Conservation (phyloP, 176 grass and related monocot genomes). For the Oropetium thomaeum region DNA sequence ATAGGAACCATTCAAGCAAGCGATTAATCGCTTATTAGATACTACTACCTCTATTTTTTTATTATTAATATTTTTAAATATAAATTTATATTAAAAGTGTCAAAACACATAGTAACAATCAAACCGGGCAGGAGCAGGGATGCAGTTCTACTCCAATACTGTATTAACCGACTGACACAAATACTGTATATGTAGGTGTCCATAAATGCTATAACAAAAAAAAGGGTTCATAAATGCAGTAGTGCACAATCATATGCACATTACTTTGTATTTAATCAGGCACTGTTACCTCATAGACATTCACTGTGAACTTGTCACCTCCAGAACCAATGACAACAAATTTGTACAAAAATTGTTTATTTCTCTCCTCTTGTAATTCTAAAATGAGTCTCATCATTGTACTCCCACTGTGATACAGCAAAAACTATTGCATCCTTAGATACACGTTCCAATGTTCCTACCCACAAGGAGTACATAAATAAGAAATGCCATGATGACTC, state of each 20-base stretch:
- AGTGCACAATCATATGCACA: background rate
- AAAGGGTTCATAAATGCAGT: background rate
- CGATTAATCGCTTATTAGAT: background rate
- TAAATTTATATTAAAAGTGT: no score
- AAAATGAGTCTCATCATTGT: background rate
- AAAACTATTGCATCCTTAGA: constrained; percentile 6
- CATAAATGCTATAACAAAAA: no score
- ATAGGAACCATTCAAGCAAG: background rate
- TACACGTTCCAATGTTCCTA: background rate
- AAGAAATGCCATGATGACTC: background rate
- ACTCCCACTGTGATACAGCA: background rate
- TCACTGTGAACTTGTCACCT: background rate
- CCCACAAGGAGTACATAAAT: background rate
- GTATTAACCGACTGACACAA: no score
- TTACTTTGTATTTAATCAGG: background rate
- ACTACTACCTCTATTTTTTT: no score
- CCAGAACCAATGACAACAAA: background rate
- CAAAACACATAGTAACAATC: no score
- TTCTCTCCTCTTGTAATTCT: background rate
- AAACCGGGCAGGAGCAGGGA: no score
- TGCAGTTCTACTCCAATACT: no score
- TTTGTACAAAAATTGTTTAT: background rate
- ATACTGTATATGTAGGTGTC: no score
- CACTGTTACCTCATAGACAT: background rate
- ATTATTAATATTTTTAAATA: no score